Evolutionary conservation across 2,329 filamentous ascomycete species (phyloP), one percentile per base, ranked within the genome.

Genomic region (Pseudogymnoascus sp.): DNA sequence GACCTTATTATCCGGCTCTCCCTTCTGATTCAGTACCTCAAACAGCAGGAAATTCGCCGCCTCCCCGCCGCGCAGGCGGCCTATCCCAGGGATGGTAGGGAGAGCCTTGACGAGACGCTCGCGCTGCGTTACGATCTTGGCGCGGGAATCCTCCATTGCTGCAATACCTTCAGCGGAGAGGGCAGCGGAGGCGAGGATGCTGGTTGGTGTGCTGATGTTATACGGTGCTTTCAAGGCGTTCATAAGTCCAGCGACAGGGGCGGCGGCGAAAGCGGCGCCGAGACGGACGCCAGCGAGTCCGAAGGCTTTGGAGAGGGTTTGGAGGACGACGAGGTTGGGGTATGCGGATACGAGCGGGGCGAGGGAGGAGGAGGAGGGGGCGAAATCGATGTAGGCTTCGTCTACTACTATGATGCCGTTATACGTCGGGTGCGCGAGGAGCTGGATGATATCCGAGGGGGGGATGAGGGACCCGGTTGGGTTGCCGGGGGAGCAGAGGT

Each of bases 261-360:
- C 81, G 8, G 86, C 84, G 4, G 90, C 84, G 73, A 97, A 99
- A 0, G 91, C 91, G 6, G 87, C 90, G 56, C 95, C 95, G 1
- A 99, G 82, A 14, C 95, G 84, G 73, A 99, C 96, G 60, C 93
- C 95, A 3, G 95, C 95, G 72, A 99, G 84, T 28, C 95, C 95
- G 72, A 99, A 99, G 0, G 92, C 95, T 76, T 99, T 99, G 71
- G 90, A 96, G n/a, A 98, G 82, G 1, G 95, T 99, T 80, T 99
- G 95, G 90, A 98, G 91, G 63, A 99, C 93, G 16, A 97, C 92
- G 26, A 99, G 81, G 75, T 99, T 99, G 60, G 93, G 93, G 85
- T 90, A 96, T 72, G 96, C 92, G 37, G 84, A 81, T 1, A 96
- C 93, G 89, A 91, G 96, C 76, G 96, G 90, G 26, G 95, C 93